These are phyloP conservation scores for Zymoseptoria crescenta DNA, from an alignment of 2,329 filamentous ascomycete genomes.

Conservation along the genomic window DNA sequence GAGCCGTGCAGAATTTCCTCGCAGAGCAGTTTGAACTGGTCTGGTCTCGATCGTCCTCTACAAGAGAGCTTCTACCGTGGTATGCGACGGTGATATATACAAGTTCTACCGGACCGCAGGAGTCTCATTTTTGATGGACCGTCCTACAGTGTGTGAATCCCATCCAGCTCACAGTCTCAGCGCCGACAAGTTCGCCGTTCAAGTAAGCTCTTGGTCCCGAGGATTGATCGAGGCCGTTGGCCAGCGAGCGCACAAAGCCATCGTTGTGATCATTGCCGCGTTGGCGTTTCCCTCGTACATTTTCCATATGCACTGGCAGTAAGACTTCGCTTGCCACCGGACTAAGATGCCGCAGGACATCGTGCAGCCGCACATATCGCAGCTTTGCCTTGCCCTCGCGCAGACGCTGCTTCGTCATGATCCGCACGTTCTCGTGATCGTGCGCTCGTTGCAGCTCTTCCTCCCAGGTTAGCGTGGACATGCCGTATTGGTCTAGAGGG, in stretches of 20 bases:
- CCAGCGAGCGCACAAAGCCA: slow-evolving; percentile 7
- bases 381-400: slow-evolving; percentile 8
- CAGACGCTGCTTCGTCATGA: slow-evolving; percentile 11
- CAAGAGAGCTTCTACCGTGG: background rate
- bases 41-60: too few relatives aligned
- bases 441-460: slow-evolving; percentile 7
- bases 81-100: background rate
- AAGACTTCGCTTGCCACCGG: slow-evolving; percentile 5
- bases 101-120: background rate
- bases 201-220: background rate
- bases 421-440: slow-evolving; percentile 5
- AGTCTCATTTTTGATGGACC: background rate
- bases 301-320: slow-evolving; percentile 14
- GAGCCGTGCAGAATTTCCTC: too few relatives aligned
- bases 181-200: background rate
- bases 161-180: background rate
- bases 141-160: background rate
- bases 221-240: background rate
- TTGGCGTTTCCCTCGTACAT: background rate
- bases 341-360: slow-evolving; percentile 13
- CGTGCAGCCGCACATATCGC: slow-evolving; percentile 16
- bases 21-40: too few relatives aligned
- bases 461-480: slow-evolving; percentile 9
- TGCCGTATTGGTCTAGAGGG: slow-evolving; percentile 4
- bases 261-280: slow-evolving; percentile 4